A percentile compares a stretch with the other conserved stretches of the same genome.
Evolutionary conservation across 306 rosid genomes (phyloP).

Genomic region (Prunus davidiana): DNA sequence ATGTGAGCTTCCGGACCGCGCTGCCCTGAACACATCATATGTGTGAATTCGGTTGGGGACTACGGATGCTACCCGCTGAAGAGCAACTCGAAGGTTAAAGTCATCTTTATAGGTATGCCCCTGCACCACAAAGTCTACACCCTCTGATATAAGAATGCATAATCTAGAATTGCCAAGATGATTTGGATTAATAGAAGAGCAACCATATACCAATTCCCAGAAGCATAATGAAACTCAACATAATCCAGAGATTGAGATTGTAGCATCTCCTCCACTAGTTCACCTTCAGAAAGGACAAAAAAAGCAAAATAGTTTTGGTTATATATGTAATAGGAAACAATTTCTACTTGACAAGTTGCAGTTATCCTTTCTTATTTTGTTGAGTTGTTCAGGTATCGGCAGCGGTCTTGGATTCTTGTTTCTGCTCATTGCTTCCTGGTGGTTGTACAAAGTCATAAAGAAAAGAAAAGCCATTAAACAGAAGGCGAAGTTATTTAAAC

Average conservation of each 20-base stretch:
- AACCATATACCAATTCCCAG: background rate
- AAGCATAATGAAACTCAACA: background rate
- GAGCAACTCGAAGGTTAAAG: background rate
- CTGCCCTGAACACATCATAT: accelerated
- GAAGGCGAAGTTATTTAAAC: background rate
- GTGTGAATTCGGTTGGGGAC: accelerated
- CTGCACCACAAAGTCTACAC: background rate
- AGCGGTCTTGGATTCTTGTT: background rate
- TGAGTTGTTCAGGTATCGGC: background rate
- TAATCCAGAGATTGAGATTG: too few relatives aligned
- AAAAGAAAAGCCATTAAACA: background rate
- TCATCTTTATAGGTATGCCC: conserved; percentile 8
- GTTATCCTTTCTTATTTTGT: background rate
- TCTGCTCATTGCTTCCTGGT: background rate
- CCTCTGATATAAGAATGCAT: background rate
- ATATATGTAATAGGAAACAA: background rate
- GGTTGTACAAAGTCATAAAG: background rate
- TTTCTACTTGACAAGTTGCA: too few relatives aligned
- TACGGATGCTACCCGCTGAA: background rate
- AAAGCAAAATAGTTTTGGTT: background rate
- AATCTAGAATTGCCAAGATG: background rate
- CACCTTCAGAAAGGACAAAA: background rate
- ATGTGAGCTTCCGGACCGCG: accelerated
- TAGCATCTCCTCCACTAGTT: too few relatives aligned
- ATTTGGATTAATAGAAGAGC: background rate